A percentile compares a stretch with the other conserved stretches of the same genome.
These are phyloP conservation scores for Biscogniauxia mediterranea DNA, from an alignment of 2,329 filamentous ascomycete genomes.

Conservation along the genomic window DNA sequence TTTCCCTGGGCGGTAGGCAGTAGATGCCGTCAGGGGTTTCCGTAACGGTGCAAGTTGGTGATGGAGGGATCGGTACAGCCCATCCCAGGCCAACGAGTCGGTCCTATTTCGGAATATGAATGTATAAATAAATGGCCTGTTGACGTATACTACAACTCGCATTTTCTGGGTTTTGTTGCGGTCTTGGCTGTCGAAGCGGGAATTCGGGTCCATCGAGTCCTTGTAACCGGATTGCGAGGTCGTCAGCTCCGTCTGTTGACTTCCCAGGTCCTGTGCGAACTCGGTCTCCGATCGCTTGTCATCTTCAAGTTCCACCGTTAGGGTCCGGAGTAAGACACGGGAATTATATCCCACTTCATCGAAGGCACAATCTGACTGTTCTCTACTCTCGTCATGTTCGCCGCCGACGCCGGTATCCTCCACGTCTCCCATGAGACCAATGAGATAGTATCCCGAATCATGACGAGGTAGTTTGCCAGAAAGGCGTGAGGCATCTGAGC, in stretches of 20 bases:
- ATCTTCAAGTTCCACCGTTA: slow-evolving; percentile 63
- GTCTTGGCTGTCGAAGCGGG: slow-evolving; percentile 46
- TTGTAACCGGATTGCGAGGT: slow-evolving; percentile 15
- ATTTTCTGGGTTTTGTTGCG: slow-evolving; percentile 56
- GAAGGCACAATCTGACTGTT: slow-evolving; percentile 23
- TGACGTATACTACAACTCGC: slow-evolving; percentile 70
- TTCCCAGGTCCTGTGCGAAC: slow-evolving; percentile 45
- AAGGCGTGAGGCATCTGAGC: slow-evolving; percentile 3
- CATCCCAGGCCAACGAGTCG: slow-evolving; percentile 54
- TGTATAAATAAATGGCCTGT: slow-evolving; percentile 73
- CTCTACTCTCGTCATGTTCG: slow-evolving; percentile 31
- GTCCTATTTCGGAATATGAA: slow-evolving; percentile 68
- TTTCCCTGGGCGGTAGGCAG: slow-evolving; percentile 53
- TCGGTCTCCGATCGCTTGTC: slow-evolving; percentile 43
- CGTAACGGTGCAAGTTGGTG: slow-evolving; percentile 59
- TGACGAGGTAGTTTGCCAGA: slow-evolving; percentile 12
- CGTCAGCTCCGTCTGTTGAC: slow-evolving; percentile 32
- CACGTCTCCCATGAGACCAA: slow-evolving; percentile 66
- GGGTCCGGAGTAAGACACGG: slow-evolving; percentile 61
- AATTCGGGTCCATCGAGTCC: slow-evolving; percentile 18
- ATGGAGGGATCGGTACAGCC: slow-evolving; percentile 59
- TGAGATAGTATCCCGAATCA: slow-evolving; percentile 54
- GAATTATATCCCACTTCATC: slow-evolving; percentile 44
- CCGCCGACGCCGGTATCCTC: slow-evolving; percentile 41
- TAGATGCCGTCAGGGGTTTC: slow-evolving; percentile 56